These are phyloP conservation scores for Mucor saturninus DNA, from an alignment of 371 early-diverging fungal genomes.

Conservation along the genomic window DNA sequence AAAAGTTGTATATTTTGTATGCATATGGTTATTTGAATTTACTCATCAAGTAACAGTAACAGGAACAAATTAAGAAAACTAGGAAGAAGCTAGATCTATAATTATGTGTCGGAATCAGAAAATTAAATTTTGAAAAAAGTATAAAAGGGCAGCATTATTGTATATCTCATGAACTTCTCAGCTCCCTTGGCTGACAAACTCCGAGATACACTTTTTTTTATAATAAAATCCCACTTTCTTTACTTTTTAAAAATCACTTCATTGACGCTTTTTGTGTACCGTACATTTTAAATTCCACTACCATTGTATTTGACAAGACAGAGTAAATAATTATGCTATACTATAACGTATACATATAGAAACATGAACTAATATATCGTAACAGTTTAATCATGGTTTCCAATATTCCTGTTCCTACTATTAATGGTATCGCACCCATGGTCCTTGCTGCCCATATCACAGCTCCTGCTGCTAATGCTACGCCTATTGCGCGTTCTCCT, in stretches of 20 bases:
- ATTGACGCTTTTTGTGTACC: background rate
- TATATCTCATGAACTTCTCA: slow-evolving; percentile 33
- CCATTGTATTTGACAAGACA: slow-evolving; percentile 18
- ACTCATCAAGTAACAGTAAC: background rate
- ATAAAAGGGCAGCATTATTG: slow-evolving; percentile 18
- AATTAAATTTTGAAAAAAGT: slow-evolving; percentile 14
- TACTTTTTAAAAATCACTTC: slow-evolving; percentile 18
- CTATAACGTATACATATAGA: background rate
- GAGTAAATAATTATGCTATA: background rate
- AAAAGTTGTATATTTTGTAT: no score
- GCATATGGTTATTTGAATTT: no score
- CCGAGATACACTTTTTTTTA: slow-evolving; percentile 44
- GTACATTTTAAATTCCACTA: background rate
- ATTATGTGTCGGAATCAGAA: background rate
- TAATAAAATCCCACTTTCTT: slow-evolving; percentile 21
- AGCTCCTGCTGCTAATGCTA: slow-evolving; percentile 56
- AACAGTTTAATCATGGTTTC: slow-evolving; percentile 35
- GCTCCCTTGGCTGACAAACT: slow-evolving; percentile 54
- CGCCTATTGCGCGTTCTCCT: slow-evolving; percentile 46
- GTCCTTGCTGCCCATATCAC: slow-evolving; percentile 51
- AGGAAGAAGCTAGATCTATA: background rate
- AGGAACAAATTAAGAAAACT: background rate
- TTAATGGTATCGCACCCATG: slow-evolving; percentile 50
- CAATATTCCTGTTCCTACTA: slow-evolving; percentile 48
- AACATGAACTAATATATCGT: slow-evolving; percentile 1